Evolutionary conservation across 148 eudicot genomes (phyloP).

Genomic region (Talinum fruticosum): DNA sequence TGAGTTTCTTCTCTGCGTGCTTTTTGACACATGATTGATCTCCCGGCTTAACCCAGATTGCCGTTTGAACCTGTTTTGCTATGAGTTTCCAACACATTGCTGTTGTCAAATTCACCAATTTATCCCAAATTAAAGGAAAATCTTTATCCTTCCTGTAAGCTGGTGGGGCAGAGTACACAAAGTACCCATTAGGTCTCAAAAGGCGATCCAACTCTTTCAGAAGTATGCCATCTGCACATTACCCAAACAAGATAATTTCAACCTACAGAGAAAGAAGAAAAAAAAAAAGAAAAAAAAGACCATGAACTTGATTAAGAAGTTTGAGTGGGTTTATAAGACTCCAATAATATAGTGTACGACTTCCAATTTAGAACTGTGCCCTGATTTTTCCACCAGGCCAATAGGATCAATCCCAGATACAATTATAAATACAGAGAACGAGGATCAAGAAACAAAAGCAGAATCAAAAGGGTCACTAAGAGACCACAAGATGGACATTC

Average conservation of each 20-base stretch:
- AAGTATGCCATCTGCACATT: conserved; percentile 67
- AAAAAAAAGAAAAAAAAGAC: not conserved
- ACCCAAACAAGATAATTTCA: not conserved
- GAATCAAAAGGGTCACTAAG: too few species aligned
- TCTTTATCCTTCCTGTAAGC: conserved; percentile 95
- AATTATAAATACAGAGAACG: too few species aligned
- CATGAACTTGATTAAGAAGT: not conserved
- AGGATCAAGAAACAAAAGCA: too few species aligned
- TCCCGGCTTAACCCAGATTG: conserved; percentile 83
- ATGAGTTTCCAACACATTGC: conserved; percentile 95
- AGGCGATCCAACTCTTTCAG: conserved; percentile 84
- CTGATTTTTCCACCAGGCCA: too few species aligned
- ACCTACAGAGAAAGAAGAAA: not conserved
- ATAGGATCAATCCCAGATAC: too few species aligned
- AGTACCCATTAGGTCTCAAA: conserved; percentile 82
- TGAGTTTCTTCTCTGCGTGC: conserved; percentile 61
- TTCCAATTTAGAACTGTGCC: too few species aligned
- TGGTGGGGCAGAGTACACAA: conserved; percentile 96
- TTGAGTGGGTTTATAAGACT: not conserved
- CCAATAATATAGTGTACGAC: not conserved
- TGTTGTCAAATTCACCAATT: conserved; percentile 65
- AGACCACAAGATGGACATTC: too few species aligned
- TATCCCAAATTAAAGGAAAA: conserved; percentile 80
- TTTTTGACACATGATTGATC: conserved; percentile 59
- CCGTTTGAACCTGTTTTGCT: conserved; percentile 87